These are phyloP conservation scores for Sporothrix pseudoabietina DNA, from an alignment of 2,329 filamentous ascomycete genomes.

Conservation along the genomic window DNA sequence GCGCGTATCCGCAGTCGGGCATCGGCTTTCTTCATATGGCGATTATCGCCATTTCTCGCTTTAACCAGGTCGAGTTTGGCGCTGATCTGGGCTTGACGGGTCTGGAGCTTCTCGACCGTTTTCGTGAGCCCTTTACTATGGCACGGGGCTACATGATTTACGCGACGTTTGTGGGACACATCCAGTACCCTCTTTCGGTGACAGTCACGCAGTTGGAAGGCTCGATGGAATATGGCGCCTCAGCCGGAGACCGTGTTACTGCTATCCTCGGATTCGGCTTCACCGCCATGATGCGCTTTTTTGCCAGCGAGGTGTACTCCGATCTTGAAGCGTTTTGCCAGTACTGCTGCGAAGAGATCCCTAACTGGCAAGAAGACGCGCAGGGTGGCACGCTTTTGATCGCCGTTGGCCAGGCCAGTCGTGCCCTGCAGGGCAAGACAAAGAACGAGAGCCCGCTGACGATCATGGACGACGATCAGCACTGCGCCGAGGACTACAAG, in stretches of 20 bases:
- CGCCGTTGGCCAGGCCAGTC: slow-evolving; percentile 64
- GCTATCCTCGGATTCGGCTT: slow-evolving; percentile 73
- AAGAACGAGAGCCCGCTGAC: slow-evolving; percentile 50
- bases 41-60: slow-evolving; percentile 67
- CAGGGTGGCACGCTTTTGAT: slow-evolving; percentile 71
- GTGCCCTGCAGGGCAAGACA: slow-evolving; percentile 77
- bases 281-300: slow-evolving; percentile 67
- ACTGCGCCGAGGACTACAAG: slow-evolving; percentile 61
- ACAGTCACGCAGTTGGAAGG: slow-evolving; percentile 64
- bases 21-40: slow-evolving; percentile 69
- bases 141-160: slow-evolving; percentile 71
- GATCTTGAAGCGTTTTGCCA: slow-evolving; percentile 72
- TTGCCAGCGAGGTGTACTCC: slow-evolving; percentile 66
- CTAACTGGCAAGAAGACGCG: slow-evolving; percentile 70
- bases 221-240: slow-evolving; percentile 65
- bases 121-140: slow-evolving; percentile 64
- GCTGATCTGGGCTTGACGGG: slow-evolving; percentile 65
- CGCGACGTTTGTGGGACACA: slow-evolving; percentile 69
- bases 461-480: slow-evolving; percentile 69
- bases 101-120: slow-evolving; percentile 65
- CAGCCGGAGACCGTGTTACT: slow-evolving; percentile 70
- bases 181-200: slow-evolving; percentile 63
- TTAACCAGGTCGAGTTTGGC: slow-evolving; percentile 70
- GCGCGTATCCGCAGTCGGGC: slow-evolving; percentile 69
- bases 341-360: slow-evolving; percentile 72